Conservation (phyloP, 768 basidiomycete genomes). For the Leucocoprinus birnbaumii region DNA sequence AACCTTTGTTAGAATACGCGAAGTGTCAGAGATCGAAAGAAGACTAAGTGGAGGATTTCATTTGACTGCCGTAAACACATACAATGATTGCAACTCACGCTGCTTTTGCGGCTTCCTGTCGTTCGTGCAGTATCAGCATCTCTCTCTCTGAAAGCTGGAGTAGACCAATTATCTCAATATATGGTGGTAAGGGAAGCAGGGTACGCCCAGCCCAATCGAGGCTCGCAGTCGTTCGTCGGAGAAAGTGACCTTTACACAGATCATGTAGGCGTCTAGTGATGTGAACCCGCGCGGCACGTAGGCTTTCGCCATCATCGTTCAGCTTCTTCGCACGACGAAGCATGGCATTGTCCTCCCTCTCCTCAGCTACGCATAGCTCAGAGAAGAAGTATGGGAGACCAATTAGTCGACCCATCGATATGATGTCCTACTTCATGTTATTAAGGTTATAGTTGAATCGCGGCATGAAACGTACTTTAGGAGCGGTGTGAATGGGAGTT, state of each 20-base stretch:
- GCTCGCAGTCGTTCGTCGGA: background rate
- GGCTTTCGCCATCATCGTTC: background rate
- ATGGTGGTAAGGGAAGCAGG: background rate
- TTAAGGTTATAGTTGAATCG: background rate
- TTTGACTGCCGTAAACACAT: too few relatives aligned
- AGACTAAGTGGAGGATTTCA: too few relatives aligned
- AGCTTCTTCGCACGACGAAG: background rate
- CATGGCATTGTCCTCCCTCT: background rate
- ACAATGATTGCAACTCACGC: background rate
- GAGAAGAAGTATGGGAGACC: constrained; percentile 11
- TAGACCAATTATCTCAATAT: background rate
- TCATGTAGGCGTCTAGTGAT: background rate
- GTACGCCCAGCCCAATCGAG: background rate
- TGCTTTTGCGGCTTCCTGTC: background rate
- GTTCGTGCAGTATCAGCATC: background rate
- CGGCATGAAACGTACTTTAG: constrained; percentile 16
- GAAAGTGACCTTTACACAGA: background rate
- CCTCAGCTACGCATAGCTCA: constrained; percentile 2
- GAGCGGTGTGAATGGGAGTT: constrained; percentile 22
- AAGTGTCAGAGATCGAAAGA: too few relatives aligned
- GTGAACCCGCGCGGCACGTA: background rate
- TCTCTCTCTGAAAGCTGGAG: background rate
- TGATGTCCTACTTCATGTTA: constrained; percentile 9
- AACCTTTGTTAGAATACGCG: background rate
- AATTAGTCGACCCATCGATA: constrained; percentile 2